A percentile compares a stretch with the other conserved stretches of the same genome.
phyloP scores from a whole-genome alignment of 177 flowering plant genomes.

The Vitis hybrid region DNA sequence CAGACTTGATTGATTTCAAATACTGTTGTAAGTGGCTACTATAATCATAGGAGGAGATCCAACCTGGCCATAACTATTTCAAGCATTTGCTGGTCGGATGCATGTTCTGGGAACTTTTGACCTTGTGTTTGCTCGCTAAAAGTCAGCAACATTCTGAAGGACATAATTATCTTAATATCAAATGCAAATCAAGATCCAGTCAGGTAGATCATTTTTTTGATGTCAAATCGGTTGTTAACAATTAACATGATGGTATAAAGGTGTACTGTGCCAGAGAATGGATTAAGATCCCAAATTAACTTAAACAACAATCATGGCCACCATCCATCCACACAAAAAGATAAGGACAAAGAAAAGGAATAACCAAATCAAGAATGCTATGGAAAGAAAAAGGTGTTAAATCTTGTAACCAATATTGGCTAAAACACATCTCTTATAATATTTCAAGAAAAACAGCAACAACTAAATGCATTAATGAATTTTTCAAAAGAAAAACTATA shows the following conservation, averaged over 20 bases:
- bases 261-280: neutral
- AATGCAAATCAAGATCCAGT: neutral
- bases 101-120: slow-evolving; percentile 65
- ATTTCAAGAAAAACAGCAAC: no score
- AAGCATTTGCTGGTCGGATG: slow-evolving; percentile 87
- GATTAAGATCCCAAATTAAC: neutral
- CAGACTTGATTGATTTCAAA: neutral
- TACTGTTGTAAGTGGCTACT: neutral
- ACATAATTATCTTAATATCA: neutral
- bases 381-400: no score
- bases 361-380: no score
- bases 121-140: slow-evolving; percentile 80
- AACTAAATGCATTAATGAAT: no score
- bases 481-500: no score
- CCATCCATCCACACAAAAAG: neutral
- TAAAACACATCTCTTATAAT: no score
- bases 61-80: slow-evolving; percentile 92
- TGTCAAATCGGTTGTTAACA: neutral
- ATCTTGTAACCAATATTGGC: no score
- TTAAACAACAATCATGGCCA: neutral
- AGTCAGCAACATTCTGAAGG: slow-evolving; percentile 77
- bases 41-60: slow-evolving; percentile 5
- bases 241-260: neutral
- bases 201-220: neutral
- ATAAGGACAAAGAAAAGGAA: neutral